These are phyloP conservation scores for Acanthamoeba triangularis DNA, from an alignment of 208 protist species.

Conservation along the genomic window DNA sequence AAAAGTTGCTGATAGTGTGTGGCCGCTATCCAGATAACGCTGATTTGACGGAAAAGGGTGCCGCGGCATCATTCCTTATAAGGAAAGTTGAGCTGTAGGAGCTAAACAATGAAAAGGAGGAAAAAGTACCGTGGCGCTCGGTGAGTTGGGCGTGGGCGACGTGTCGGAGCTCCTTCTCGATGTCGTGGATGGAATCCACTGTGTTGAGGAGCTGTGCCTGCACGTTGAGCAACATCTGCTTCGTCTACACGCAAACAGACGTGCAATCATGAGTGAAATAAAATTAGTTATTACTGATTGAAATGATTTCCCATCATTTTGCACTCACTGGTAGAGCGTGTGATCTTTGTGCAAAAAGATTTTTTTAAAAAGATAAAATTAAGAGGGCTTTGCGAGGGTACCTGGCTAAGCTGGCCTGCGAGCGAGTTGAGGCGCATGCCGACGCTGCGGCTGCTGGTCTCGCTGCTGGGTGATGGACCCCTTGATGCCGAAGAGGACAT, in stretches of 20 bases:
- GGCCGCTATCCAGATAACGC: too few species aligned
- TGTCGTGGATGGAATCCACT: background rate
- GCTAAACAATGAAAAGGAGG: background rate
- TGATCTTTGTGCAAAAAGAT: too few species aligned
- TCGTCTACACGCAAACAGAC: background rate
- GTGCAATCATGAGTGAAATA: too few species aligned
- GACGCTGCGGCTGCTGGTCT: background rate
- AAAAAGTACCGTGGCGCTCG: background rate
- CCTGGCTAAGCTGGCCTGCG: background rate
- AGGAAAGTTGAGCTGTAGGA: too few species aligned
- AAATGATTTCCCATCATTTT: too few species aligned
- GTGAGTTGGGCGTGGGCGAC: background rate
- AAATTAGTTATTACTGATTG: too few species aligned
- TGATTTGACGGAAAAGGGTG: too few species aligned
- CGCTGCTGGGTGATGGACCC: background rate
- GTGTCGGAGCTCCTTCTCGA: conserved; percentile 34
- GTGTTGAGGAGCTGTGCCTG: conserved; percentile 15
- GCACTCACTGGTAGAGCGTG: too few species aligned
- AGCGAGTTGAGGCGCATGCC: background rate
- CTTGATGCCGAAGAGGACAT: background rate
- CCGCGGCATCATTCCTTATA: too few species aligned
- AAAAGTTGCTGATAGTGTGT: too few species aligned
- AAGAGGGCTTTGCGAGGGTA: too few species aligned
- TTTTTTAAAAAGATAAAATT: background rate
- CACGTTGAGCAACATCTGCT: background rate